These are phyloP conservation scores for Penstemon eatonii DNA, from an alignment of 257 asterid genomes.

Conservation along the genomic window DNA sequence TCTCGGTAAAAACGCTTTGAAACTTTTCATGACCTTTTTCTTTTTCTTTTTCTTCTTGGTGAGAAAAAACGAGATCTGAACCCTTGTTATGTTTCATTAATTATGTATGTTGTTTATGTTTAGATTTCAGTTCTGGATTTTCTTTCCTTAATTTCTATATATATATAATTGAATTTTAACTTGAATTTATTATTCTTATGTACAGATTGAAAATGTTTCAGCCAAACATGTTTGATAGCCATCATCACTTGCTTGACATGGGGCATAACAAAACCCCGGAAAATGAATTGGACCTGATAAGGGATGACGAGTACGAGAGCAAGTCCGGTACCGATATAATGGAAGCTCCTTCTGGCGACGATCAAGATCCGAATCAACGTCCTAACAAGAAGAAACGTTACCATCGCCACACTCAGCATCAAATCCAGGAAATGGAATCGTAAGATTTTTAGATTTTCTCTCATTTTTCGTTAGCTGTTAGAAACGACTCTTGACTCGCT, in stretches of 20 bases:
- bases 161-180: background rate
- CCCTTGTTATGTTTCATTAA: slow-evolving; percentile 21
- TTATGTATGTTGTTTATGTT: slow-evolving; percentile 18
- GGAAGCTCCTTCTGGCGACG: slow-evolving; percentile 76
- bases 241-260: slow-evolving; percentile 60
- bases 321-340: slow-evolving; percentile 60
- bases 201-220: slow-evolving; percentile 52
- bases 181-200: background rate
- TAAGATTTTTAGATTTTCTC: slow-evolving; percentile 23
- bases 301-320: slow-evolving; percentile 73
- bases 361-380: slow-evolving; percentile 67
- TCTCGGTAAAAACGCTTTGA: background rate
- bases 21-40: background rate
- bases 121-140: slow-evolving; percentile 5
- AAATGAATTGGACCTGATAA: slow-evolving; percentile 52
- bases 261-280: slow-evolving; percentile 45
- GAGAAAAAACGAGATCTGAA: slow-evolving; percentile 28
- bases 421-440: slow-evolving; percentile 80
- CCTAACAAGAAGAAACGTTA: slow-evolving; percentile 68
- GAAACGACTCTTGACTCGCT: too few relatives aligned
- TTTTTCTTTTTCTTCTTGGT: background rate
- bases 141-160: background rate
- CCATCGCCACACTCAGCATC: slow-evolving; percentile 82
- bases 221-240: slow-evolving; percentile 65
- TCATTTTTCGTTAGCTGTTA: too few relatives aligned